phyloP scores from a whole-genome alignment of 2,329 filamentous ascomycete species.

The Aspergillus hiratsukae region DNA sequence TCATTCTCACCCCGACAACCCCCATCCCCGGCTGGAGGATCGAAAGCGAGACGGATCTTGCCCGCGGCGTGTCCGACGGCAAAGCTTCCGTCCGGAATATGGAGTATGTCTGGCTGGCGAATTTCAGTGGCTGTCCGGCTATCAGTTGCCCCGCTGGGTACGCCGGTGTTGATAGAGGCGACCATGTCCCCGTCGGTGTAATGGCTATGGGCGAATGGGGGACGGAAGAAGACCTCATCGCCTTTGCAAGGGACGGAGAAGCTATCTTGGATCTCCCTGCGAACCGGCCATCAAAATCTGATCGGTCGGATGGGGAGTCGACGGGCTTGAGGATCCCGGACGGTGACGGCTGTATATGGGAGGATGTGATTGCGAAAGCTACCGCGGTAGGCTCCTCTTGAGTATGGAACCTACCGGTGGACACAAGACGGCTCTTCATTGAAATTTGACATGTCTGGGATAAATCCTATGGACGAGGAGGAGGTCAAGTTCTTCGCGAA shows the following conservation, averaged over 20 bases:
- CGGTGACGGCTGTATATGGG: constrained; percentile 28
- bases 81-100: constrained; percentile 72
- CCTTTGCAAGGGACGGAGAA: constrained; percentile 51
- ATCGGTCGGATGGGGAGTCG: constrained; percentile 3
- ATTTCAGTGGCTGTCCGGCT: constrained; percentile 73
- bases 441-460: neutral
- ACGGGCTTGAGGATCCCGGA: constrained; percentile 26
- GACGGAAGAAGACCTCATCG: constrained; percentile 48
- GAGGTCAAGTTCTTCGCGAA: neutral
- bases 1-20: constrained; percentile 74
- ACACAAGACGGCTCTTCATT: neutral
- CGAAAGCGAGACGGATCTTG: constrained; percentile 53
- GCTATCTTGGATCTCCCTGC: constrained; percentile 37
- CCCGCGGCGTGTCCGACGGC: constrained; percentile 64
- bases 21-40: constrained; percentile 73
- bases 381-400: constrained; percentile 1
- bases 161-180: constrained; percentile 33
- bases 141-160: constrained; percentile 74
- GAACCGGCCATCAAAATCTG: constrained; percentile 3
- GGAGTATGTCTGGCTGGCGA: constrained; percentile 82
- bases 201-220: constrained; percentile 56
- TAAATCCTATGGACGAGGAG: neutral
- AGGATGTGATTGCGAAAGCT: constrained; percentile 33
- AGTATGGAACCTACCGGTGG: neutral
- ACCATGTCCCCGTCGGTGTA: constrained; percentile 46